Evolutionary conservation across 2,329 filamentous ascomycete species (phyloP).

Genomic region (Hymenoscyphus occultus): DNA sequence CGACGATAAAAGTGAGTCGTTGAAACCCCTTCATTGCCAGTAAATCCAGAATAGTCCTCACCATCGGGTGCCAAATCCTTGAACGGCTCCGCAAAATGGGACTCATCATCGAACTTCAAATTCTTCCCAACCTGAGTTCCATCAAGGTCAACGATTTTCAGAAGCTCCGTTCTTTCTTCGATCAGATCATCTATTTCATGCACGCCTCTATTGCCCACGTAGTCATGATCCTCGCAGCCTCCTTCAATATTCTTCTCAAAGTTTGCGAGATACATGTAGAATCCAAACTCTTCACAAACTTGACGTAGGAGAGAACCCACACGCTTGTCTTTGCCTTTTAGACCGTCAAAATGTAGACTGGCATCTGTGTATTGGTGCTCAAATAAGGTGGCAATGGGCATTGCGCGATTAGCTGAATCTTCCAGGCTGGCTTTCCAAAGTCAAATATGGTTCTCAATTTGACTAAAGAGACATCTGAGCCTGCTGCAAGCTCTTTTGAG

Average conservation of each 20-base stretch:
- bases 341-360: constrained; percentile 14
- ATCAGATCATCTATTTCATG: constrained; percentile 15
- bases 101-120: constrained; percentile 16
- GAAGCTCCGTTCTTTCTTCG: constrained; percentile 5
- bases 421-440: constrained; percentile 10
- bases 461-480: constrained; percentile 4
- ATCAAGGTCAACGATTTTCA: constrained; percentile 20
- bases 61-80: constrained; percentile 15
- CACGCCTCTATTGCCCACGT: not conserved
- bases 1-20: constrained; percentile 22
- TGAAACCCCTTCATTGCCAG: constrained; percentile 22
- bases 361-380: constrained; percentile 21
- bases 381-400: constrained; percentile 10
- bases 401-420: not conserved
- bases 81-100: not conserved
- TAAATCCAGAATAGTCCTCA: constrained; percentile 21
- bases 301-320: constrained; percentile 14
- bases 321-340: constrained; percentile 19
- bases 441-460: constrained; percentile 15
- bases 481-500: constrained; percentile 12
- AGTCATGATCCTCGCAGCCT: constrained; percentile 15
- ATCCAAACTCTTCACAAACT: constrained; percentile 15
- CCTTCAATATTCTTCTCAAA: constrained; percentile 17
- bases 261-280: constrained; percentile 22
- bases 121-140: constrained; percentile 17